Base-by-base conservation (phyloP, 257 asterid species). In the Solanum clarkiae region DNA sequence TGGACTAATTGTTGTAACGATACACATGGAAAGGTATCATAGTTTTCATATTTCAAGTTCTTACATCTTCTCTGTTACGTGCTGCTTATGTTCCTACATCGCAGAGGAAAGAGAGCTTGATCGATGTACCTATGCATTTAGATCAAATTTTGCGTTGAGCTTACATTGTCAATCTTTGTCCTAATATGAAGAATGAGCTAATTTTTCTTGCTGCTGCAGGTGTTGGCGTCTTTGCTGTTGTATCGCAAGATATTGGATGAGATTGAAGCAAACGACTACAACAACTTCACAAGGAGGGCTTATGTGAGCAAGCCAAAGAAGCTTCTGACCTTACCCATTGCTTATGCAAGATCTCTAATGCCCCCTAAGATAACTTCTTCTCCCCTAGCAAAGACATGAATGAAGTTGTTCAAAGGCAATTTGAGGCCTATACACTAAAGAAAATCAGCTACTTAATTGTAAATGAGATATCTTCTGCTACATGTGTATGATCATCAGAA, bases 181-280 rank as follows among this genome's bases (percentile, higher is more conserved):
- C 82, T 79, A 26, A 26, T 26, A 75, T 53, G 65, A 60, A 10
- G 44, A 26, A 51, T 53, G 65, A 51, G 63, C 47, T 9, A 10
- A 2, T 10, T 75, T 6, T 47, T 53, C 8, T 66, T 81, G 81
- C 22, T 55, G 42, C 83, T 89, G 89, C 90, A 97, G 99, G 99
- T 97, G 83, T 92, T 96, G 97, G 97, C 98, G 0, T 89, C 99
- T 0, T 63, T 97, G 83, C 87, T 95, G 55, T 72, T 97, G 87
- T 95, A 95, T 81, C 93, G 95, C 24, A 94, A 95, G 88, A 97
- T 97, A 86, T 86, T 97, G 84, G 99, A 97, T 44, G 98, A 95
- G 93, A 94, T 97, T 9, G 99, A 97, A 84, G 99, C 95, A 0
- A 97, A 97, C 29, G 99, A 95, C 93, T 97, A 93, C 92, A 91